Conservation (phyloP, 2,329 filamentous ascomycete genomes). For the Stagonosporopsis vannaccii region DNA sequence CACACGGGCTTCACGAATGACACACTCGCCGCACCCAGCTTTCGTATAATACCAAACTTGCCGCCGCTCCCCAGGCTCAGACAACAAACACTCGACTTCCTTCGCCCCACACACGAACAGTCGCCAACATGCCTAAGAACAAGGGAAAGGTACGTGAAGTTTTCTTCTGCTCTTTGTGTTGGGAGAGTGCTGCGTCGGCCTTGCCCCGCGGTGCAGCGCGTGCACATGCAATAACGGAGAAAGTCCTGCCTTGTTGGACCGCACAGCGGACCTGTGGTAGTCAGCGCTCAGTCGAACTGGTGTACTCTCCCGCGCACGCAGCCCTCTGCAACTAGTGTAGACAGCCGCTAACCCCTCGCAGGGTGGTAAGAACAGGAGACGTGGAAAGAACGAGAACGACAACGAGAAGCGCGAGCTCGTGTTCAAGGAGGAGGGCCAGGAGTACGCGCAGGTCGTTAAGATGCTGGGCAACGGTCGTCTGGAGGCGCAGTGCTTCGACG, state of each 20-base stretch:
- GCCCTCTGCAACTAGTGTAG: background rate
- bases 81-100: conserved; percentile 17
- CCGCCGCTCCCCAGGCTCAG: conserved; percentile 10
- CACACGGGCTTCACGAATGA: conserved; percentile 7
- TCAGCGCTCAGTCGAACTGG: background rate
- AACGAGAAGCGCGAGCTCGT: conserved; percentile 98
- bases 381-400: conserved; percentile 96
- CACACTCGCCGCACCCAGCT: conserved; percentile 13
- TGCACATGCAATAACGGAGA: conserved; percentile 22
- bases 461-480: conserved; percentile 96
- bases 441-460: conserved; percentile 88
- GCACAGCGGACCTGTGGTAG: conserved; percentile 20
- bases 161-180: background rate
- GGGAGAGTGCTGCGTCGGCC: conserved; percentile 5
- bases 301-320: too few relatives aligned
- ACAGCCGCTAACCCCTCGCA: conserved; percentile 48
- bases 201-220: conserved; percentile 28
- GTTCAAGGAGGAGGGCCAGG: conserved; percentile 98
- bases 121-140: conserved; percentile 89
- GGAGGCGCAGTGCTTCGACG: conserved; percentile 94
- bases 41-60: conserved; percentile 12
- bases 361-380: conserved; percentile 98
- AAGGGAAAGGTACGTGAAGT: conserved; percentile 89
- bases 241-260: conserved; percentile 7
- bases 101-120: conserved; percentile 14